Evolutionary conservation across 2,329 filamentous ascomycete genomes (phyloP).

Genomic region (Cladophialophora psammophila): DNA sequence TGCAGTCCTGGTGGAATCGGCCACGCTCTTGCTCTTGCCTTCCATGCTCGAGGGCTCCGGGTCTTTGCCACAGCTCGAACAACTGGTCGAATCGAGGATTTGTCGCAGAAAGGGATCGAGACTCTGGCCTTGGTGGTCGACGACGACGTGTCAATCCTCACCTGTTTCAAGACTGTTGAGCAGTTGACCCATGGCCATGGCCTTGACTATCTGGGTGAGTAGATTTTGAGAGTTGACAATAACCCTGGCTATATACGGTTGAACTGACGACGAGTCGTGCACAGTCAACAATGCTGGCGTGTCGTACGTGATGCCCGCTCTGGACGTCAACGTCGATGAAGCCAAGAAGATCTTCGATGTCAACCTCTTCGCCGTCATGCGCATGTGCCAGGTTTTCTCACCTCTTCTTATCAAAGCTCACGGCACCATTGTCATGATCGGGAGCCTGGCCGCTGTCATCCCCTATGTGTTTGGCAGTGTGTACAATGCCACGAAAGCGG

Average conservation of each 20-base stretch:
- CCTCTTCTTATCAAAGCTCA: slow-evolving; percentile 39
- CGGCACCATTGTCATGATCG: slow-evolving; percentile 37
- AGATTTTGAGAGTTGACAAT: too few relatives aligned
- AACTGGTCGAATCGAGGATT: slow-evolving; percentile 21
- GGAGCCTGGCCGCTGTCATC: slow-evolving; percentile 33
- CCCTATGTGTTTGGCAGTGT: slow-evolving; percentile 39
- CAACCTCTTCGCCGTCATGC: slow-evolving; percentile 46
- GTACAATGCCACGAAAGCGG: slow-evolving; percentile 68
- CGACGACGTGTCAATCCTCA: slow-evolving; percentile 33
- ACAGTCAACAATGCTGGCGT: slow-evolving; percentile 38
- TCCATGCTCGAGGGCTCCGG: slow-evolving; percentile 46
- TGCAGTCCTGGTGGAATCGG: slow-evolving; percentile 56
- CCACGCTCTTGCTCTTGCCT: slow-evolving; percentile 47
- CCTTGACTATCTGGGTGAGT: slow-evolving; percentile 37
- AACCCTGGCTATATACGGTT: not conserved
- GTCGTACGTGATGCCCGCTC: slow-evolving; percentile 41
- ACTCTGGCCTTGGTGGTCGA: slow-evolving; percentile 44
- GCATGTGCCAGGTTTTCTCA: slow-evolving; percentile 47
- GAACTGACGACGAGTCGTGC: not conserved
- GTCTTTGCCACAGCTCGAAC: slow-evolving; percentile 52
- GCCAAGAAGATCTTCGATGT: slow-evolving; percentile 46
- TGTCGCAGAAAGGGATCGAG: slow-evolving; percentile 37
- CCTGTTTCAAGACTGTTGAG: slow-evolving; percentile 20
- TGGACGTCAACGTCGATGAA: slow-evolving; percentile 44
- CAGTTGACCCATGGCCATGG: slow-evolving; percentile 31